Conservation (phyloP, 805 yeast genomes). For the Candida dajiaensis region DNA sequence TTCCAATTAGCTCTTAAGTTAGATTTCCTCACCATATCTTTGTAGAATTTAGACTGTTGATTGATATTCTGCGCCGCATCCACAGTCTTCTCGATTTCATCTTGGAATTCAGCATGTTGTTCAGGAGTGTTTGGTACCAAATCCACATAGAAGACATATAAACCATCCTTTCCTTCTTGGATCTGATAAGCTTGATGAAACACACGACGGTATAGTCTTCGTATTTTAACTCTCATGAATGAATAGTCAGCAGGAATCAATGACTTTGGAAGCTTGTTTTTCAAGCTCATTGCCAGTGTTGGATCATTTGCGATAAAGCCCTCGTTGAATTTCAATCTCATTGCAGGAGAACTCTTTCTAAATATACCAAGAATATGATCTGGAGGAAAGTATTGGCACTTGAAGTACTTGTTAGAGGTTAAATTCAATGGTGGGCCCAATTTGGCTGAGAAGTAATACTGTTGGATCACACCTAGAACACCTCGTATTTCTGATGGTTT, state of each 20-base stretch:
- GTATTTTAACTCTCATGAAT: constrained; percentile 11
- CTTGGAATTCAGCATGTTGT: constrained; percentile 5
- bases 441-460: constrained; percentile 5
- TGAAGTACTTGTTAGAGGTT: constrained; percentile 8
- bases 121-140: constrained; percentile 10
- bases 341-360: constrained; percentile 19
- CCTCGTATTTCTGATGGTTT: constrained; percentile 3
- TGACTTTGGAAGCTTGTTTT: constrained; percentile 8
- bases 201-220: constrained; percentile 9
- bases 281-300: constrained; percentile 1
- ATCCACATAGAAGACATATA: constrained; percentile 16
- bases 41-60: neutral
- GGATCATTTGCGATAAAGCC: constrained; percentile 15
- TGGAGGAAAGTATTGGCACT: constrained; percentile 16
- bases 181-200: constrained; percentile 7
- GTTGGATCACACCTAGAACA: constrained; percentile 2
- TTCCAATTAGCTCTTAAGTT: constrained; percentile 15
- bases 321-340: constrained; percentile 15
- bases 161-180: constrained; percentile 14
- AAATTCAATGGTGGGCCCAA: neutral
- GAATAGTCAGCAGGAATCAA: constrained; percentile 16
- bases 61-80: constrained; percentile 3
- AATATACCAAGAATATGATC: constrained; percentile 16
- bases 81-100: constrained; percentile 1
- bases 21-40: neutral